phyloP scores from a whole-genome alignment of 2,329 filamentous ascomycete species.

The Phialophora macrospora region DNA sequence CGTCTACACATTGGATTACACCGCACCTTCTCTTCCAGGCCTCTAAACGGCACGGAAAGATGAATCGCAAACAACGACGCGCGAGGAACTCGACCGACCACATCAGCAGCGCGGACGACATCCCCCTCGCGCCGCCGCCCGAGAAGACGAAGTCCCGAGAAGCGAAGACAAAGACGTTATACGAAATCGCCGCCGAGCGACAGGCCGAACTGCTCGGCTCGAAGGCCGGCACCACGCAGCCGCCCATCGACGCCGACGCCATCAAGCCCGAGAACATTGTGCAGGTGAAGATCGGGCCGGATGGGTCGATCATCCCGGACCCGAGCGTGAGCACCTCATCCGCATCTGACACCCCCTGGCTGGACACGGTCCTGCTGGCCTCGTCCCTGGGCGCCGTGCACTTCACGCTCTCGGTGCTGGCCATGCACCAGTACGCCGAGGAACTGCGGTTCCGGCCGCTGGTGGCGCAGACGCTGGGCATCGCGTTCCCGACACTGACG shows the following conservation, averaged over 20 bases:
- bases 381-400: slow-evolving; percentile 51
- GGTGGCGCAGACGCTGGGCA: slow-evolving; percentile 44
- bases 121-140: slow-evolving; percentile 30
- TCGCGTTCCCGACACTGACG: slow-evolving; percentile 51
- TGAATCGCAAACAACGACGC: slow-evolving; percentile 39
- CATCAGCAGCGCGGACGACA: slow-evolving; percentile 31
- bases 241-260: slow-evolving; percentile 37
- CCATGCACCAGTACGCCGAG: slow-evolving; percentile 54
- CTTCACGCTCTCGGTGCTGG: slow-evolving; percentile 53
- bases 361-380: slow-evolving; percentile 52
- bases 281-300: slow-evolving; percentile 35
- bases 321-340: neutral
- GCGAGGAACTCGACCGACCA: slow-evolving; percentile 25
- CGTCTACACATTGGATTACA: neutral
- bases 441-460: slow-evolving; percentile 33
- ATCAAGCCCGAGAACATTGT: slow-evolving; percentile 35
- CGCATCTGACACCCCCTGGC: slow-evolving; percentile 30
- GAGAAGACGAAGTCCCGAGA: slow-evolving; percentile 23
- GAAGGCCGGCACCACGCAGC: slow-evolving; percentile 38
- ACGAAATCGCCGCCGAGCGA: slow-evolving; percentile 53
- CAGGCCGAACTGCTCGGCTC: slow-evolving; percentile 44
- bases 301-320: slow-evolving; percentile 31
- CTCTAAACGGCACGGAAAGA: neutral
- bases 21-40: too few species aligned
- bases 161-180: slow-evolving; percentile 46